Evolutionary conservation across 2,329 filamentous ascomycete species (phyloP).

Genomic region (Cadophora malorum): DNA sequence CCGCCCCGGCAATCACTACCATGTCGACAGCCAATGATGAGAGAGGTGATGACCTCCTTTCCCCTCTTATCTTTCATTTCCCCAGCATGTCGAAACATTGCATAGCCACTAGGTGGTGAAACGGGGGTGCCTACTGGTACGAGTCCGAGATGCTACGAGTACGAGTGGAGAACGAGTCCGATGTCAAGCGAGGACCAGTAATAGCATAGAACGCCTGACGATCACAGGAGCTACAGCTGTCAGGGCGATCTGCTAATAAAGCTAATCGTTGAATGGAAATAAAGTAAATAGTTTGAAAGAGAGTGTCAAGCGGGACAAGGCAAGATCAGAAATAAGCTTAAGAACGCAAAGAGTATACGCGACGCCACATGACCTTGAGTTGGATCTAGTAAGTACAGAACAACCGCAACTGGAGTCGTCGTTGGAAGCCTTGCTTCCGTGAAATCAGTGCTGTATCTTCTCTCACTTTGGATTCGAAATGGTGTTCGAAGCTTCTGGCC

Average conservation of each 20-base stretch:
- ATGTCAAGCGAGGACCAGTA: neutral
- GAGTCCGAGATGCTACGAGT: conserved; percentile 8
- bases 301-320: neutral
- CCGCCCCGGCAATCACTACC: neutral
- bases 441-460: neutral
- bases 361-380: neutral
- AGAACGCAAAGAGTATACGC: neutral
- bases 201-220: neutral
- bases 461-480: neutral
- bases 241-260: neutral
- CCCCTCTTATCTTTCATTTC: neutral
- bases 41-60: neutral
- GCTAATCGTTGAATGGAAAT: neutral
- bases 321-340: neutral
- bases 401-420: neutral
- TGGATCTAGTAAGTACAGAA: neutral
- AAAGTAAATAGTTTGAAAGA: neutral
- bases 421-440: neutral
- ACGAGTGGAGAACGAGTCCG: neutral
- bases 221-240: neutral
- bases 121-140: neutral
- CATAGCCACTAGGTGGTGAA: conserved; percentile 5
- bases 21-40: neutral
- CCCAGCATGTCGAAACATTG: neutral
- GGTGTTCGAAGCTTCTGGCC: no score